A percentile compares a stretch with the other conserved stretches of the same genome.
These are phyloP conservation scores for Spinellus fusiger DNA, from an alignment of 192 early-diverging fungal species.

Conservation along the genomic window DNA sequence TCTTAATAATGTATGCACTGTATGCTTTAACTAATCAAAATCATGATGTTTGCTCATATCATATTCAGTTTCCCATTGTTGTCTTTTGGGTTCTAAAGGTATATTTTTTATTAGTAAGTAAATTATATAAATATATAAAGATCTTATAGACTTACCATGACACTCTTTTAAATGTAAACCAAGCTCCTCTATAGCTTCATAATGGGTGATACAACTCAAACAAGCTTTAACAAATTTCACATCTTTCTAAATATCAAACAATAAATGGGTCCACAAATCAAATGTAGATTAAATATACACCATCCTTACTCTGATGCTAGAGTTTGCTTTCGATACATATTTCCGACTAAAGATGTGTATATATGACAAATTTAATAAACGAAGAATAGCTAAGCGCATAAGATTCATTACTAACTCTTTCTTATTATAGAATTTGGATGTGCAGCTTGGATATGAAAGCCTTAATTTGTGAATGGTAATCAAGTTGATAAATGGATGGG, in stretches of 20 bases:
- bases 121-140: too few relatives aligned
- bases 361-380: not conserved
- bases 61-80: constrained; percentile 14
- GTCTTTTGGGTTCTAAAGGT: constrained; percentile 1
- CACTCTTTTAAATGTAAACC: constrained; percentile 4
- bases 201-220: constrained; percentile 4
- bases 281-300: not conserved
- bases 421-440: constrained; percentile 4
- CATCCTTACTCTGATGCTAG: constrained; percentile 2
- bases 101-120: constrained; percentile 4
- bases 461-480: not conserved
- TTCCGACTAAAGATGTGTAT: not conserved
- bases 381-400: not conserved
- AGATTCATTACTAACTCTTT: constrained; percentile 1
- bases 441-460: not conserved
- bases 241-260: constrained; percentile 1
- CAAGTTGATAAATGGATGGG: not conserved
- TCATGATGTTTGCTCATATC: constrained; percentile 17
- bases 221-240: constrained; percentile 6
- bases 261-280: constrained; percentile 1
- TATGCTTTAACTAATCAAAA: constrained; percentile 1
- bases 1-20: constrained; percentile 10
- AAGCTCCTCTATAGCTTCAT: constrained; percentile 7
- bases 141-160: constrained; percentile 8
- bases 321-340: not conserved